Evolutionary conservation across 371 early-diverging fungal species (phyloP).

Genomic region (Apophysomyces variabilis): DNA sequence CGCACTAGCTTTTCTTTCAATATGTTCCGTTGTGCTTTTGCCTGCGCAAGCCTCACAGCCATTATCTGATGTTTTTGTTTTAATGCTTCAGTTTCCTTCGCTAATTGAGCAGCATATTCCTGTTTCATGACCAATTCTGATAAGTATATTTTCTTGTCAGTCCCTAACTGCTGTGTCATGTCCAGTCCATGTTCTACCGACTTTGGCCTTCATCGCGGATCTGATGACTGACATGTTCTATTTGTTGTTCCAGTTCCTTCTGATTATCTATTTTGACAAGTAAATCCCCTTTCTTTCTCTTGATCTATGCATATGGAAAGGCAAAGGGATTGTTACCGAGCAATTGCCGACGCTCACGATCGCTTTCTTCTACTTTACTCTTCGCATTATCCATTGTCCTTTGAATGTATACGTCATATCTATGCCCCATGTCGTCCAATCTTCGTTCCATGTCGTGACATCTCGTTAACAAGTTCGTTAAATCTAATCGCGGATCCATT

Average conservation of each 20-base stretch:
- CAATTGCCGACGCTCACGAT: neutral
- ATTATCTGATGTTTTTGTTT: neutral
- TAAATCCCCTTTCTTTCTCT: neutral
- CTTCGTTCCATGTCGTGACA: constrained; percentile 1
- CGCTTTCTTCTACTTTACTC: neutral
- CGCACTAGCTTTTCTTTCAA: neutral
- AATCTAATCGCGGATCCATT: neutral
- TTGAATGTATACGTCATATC: neutral
- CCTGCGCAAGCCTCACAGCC: neutral
- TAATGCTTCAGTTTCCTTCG: neutral
- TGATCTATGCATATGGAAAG: neutral
- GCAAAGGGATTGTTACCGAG: neutral
- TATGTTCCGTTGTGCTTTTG: neutral
- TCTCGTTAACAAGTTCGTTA: neutral
- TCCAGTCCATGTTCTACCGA: neutral
- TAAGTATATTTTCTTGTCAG: neutral
- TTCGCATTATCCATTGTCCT: neutral
- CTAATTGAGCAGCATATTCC: neutral
- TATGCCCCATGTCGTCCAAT: neutral
- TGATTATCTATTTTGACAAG: neutral
- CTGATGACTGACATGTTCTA: neutral
- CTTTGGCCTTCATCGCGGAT: constrained; percentile 1
- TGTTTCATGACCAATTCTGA: neutral
- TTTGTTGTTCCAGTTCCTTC: neutral
- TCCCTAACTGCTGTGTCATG: neutral